These are phyloP conservation scores for Cicer chorassanicum DNA, from an alignment of 306 rosid species.

Conservation along the genomic window DNA sequence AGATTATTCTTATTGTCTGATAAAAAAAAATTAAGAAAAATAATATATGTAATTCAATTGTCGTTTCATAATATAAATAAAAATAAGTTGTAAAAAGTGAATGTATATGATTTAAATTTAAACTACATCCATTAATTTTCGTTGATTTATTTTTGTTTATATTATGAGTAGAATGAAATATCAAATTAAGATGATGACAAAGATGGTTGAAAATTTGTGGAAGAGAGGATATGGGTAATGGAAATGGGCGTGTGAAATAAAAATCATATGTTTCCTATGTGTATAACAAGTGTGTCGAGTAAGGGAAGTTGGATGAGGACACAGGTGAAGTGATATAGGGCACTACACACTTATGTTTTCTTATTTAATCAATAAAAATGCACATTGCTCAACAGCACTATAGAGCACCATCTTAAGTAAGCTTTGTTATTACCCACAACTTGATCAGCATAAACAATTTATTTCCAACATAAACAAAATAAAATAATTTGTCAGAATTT, in stretches of 20 bases:
- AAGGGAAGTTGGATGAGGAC: constrained; percentile 62
- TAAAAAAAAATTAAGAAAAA: no score
- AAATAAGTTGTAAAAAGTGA: no score
- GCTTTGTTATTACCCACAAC: constrained; percentile 52
- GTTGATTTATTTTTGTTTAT: no score
- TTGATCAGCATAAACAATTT: constrained; percentile 41
- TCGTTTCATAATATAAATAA: no score
- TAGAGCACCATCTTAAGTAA: constrained; percentile 40
- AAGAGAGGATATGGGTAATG: constrained; percentile 66
- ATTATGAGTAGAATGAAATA: no score
- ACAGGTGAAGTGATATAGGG: constrained; percentile 49
- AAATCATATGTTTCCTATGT: constrained; percentile 74
- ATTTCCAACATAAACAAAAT: constrained; percentile 8
- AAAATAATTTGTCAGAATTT: constrained; percentile 39
- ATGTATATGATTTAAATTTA: no score
- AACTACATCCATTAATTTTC: no score
- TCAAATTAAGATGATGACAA: constrained; percentile 52
- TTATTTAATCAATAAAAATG: constrained; percentile 70
- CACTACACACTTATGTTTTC: constrained; percentile 63
- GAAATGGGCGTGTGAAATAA: constrained; percentile 60
- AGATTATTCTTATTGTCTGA: no score
- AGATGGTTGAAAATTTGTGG: constrained; percentile 57
- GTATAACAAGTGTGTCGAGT: constrained; percentile 66
- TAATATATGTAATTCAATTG: no score
- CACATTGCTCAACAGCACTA: constrained; percentile 59